Percentiles rank a stretch among this genome's conserved stretches.
Conservation (phyloP, 257 asterid species). For the Lavandula angustifolia region DNA sequence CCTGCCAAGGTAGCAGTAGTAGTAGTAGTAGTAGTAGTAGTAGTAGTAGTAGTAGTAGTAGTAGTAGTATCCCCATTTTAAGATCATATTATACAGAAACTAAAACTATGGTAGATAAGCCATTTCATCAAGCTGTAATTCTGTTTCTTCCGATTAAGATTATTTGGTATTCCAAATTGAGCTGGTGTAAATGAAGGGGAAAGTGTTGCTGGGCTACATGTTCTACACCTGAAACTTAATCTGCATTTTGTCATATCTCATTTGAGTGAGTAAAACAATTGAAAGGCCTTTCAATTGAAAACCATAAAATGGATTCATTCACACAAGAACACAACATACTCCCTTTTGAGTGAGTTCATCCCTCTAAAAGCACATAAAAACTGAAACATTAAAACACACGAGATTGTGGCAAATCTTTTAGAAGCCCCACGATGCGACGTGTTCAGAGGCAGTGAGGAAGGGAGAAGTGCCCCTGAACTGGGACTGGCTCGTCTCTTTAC, state of each 20-base stretch:
- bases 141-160: constrained; percentile 6
- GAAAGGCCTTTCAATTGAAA: background rate
- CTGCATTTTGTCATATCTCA: no score
- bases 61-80: background rate
- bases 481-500: constrained; percentile 6
- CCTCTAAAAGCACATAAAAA: background rate
- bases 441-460: background rate
- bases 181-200: background rate
- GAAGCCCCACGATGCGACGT: background rate
- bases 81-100: background rate
- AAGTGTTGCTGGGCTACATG: background rate
- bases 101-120: background rate
- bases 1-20: background rate
- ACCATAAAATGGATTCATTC: background rate
- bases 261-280: background rate
- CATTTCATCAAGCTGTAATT: constrained; percentile 27
- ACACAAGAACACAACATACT: constrained; percentile 9
- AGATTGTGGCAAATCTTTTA: background rate
- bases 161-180: background rate
- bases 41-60: background rate
- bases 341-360: background rate
- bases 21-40: constrained; percentile 11
- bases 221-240: no score
- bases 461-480: background rate
- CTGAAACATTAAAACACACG: background rate